A percentile compares a stretch with the other conserved stretches of the same genome.
Evolutionary conservation across 305 asterid species (phyloP).

Genomic region (Caryopteris hybrid): DNA sequence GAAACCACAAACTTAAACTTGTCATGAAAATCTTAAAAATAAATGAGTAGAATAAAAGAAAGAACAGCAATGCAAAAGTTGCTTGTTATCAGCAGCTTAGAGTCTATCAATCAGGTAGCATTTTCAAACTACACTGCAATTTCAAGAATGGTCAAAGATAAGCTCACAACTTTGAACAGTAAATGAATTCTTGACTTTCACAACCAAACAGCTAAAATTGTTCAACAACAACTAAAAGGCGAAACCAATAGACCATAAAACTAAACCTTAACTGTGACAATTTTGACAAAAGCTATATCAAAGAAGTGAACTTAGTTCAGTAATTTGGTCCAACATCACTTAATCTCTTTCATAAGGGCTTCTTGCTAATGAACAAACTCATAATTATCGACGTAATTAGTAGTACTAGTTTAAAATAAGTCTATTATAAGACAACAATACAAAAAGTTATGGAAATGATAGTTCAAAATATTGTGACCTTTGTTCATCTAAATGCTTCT

Average conservation of each 20-base stretch:
- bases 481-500: slow-evolving; percentile 12
- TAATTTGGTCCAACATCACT: background rate
- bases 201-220: background rate
- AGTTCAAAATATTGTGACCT: slow-evolving; percentile 1
- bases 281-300: background rate
- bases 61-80: background rate
- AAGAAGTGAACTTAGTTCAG: background rate
- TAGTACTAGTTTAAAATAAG: background rate
- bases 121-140: background rate
- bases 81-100: background rate
- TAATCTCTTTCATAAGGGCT: background rate
- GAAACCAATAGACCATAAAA: background rate
- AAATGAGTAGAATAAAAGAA: background rate
- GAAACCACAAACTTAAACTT: background rate
- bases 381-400: background rate
- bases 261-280: background rate
- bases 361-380: background rate
- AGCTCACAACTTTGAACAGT: background rate
- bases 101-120: background rate
- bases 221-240: background rate
- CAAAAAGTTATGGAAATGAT: background rate
- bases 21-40: background rate
- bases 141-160: slow-evolving; percentile 4
- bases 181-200: background rate
- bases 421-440: slow-evolving; percentile 5